Conservation (phyloP, 805 yeast species). For the Starmerella sp. region DNA sequence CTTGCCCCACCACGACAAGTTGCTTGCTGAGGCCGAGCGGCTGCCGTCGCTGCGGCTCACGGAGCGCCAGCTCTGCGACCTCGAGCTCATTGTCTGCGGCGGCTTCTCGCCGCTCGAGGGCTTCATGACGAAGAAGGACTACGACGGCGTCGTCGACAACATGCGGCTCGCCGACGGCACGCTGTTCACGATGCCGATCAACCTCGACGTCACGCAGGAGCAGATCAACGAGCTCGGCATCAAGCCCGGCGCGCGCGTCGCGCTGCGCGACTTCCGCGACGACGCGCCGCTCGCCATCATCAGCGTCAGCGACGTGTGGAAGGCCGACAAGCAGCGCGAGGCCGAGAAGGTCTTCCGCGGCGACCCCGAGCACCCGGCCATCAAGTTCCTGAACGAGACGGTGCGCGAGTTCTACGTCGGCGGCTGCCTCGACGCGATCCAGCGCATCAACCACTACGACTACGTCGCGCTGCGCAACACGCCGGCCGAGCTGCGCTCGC, state of each 20-base stretch:
- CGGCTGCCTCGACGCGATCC: conserved; percentile 75
- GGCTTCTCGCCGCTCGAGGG: conserved; percentile 85
- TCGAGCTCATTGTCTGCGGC: conserved; percentile 84
- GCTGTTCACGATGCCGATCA: conserved; percentile 89
- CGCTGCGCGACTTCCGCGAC: conserved; percentile 71
- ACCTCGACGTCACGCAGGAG: conserved; percentile 56
- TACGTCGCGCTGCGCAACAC: conserved; percentile 79
- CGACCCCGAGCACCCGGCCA: conserved; percentile 94
- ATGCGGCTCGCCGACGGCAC: conserved; percentile 66
- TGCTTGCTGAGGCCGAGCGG: conserved; percentile 47
- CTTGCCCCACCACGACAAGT: conserved; percentile 42
- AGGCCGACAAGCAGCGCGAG: conserved; percentile 68
- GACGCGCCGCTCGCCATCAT: conserved; percentile 69
- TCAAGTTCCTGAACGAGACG: conserved; percentile 54
- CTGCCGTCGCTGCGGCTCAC: conserved; percentile 44
- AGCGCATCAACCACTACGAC: conserved; percentile 79
- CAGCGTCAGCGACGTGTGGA: conserved; percentile 66
- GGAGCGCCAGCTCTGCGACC: conserved; percentile 84
- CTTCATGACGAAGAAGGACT: conserved; percentile 57
- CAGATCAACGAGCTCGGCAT: conserved; percentile 36
- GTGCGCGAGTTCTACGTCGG: conserved; percentile 84
- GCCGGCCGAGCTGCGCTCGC: conserved; percentile 80
- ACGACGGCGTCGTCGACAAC: conserved; percentile 51
- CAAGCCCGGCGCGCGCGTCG: conserved; percentile 50
- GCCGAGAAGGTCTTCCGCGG: conserved; percentile 87